Base-by-base conservation (phyloP, 306 rosid species). In the Rosa persica region DNA sequence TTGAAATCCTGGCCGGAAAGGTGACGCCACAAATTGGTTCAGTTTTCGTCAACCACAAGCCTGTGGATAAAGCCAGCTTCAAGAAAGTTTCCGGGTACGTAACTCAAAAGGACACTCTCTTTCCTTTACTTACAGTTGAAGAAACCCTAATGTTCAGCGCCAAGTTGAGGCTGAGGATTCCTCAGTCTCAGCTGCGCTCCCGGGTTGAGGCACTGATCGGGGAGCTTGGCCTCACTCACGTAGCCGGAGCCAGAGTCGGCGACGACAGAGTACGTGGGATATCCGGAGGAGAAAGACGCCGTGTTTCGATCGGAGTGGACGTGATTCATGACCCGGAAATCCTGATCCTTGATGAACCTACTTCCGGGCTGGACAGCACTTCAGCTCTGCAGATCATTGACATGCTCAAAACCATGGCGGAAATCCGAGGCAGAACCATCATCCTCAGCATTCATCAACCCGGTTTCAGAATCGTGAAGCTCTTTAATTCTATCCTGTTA, bases 291-390 rank as follows among this genome's bases (percentile, higher is more conserved):
- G 97, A 94, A 72, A 84, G 97, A 74, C 88, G 97, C 0, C 85
- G 98, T 0, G 98, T 95, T 66, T 95, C 98, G 4, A 95, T 92
- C 30, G 98, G 98, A 36, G 97, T 92, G 25, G 98, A 95, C 67
- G 95, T 95, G 65, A 89, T 95, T 46, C 98, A 95, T 75, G 93
- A 95, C 71, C 98, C 98, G 0, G 87, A 85, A 78, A 96, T 95
- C 57, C 66, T 92, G 64, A 87, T 95, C 74, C 90, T 95, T 46
- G 98, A 95, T 67, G 98, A 95, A 54, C 98, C 98, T 38, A 95
- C 98, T 82, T 95, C 98, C 8, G 98, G 98, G 4, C 97, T 95
- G 42, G 98, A 95, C 77, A 95, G 98, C 58, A 88, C 90, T 15
- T 91, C 97, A 0, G 98, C 98, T 1, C 84, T 92, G 52, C 98